Percentiles rank a stretch among this genome's conserved stretches.
phyloP scores from a whole-genome alignment of 2,329 filamentous ascomycete species.

The Orbilia ellipsospora region DNA sequence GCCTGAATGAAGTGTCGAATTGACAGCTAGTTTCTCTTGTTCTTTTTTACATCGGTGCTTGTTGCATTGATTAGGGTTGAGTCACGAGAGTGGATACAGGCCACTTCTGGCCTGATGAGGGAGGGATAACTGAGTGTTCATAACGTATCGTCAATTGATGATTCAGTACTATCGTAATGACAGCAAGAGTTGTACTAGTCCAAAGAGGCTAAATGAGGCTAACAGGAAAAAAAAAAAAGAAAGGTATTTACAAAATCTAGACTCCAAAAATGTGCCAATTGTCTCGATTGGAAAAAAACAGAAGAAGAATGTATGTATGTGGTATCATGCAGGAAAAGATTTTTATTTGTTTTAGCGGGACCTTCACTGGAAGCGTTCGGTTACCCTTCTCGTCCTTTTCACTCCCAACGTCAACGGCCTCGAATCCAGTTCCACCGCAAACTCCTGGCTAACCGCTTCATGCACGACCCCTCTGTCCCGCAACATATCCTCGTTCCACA shows the following conservation, averaged over 20 bases:
- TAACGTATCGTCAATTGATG: too few species aligned
- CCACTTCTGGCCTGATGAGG: too few species aligned
- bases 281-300: constrained; percentile 1
- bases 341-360: not conserved
- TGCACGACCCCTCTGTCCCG: constrained; percentile 39
- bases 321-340: constrained; percentile 30
- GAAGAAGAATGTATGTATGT: constrained; percentile 8
- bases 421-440: constrained; percentile 50
- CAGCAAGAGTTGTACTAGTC: too few species aligned
- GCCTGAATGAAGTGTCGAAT: constrained; percentile 3
- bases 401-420: constrained; percentile 38
- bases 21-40: not conserved
- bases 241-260: constrained; percentile 3
- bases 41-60: too few species aligned
- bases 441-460: constrained; percentile 47
- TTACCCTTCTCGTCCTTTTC: constrained; percentile 31
- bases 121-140: too few species aligned
- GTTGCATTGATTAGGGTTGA: too few species aligned
- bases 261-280: not conserved
- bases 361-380: constrained; percentile 34
- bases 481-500: constrained; percentile 51
- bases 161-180: too few species aligned
- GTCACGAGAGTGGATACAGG: too few species aligned
- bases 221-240: not conserved
- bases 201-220: too few species aligned